Percentiles rank a stretch among this genome's conserved stretches.
These are phyloP conservation scores for Magnusiomyces fungicola DNA, from an alignment of 1,139 yeast species.

Conservation along the genomic window DNA sequence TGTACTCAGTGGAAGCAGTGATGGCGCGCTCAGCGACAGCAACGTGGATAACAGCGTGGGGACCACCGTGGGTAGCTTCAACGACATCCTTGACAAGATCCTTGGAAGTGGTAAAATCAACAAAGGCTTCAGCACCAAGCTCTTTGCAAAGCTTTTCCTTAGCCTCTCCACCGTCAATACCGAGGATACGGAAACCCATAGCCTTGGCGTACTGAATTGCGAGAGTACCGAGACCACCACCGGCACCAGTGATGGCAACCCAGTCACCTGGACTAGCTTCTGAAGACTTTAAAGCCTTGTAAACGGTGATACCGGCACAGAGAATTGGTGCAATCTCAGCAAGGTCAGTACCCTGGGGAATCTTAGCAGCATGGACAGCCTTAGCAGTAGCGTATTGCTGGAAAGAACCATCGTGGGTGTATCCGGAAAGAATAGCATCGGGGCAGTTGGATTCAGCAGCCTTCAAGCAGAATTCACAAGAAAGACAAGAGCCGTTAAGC, in stretches of 20 bases:
- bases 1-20: slow-evolving; percentile 58
- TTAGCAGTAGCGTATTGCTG: slow-evolving; percentile 83
- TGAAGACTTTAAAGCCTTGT: slow-evolving; percentile 73
- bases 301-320: slow-evolving; percentile 81
- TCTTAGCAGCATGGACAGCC: slow-evolving; percentile 76
- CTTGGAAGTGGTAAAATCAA: slow-evolving; percentile 48
- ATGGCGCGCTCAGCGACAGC: slow-evolving; percentile 73
- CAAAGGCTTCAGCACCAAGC: slow-evolving; percentile 63
- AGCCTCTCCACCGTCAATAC: slow-evolving; percentile 66
- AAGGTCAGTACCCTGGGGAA: slow-evolving; percentile 63
- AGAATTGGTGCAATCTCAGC: slow-evolving; percentile 68
- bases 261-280: slow-evolving; percentile 62
- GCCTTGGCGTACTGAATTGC: slow-evolving; percentile 79
- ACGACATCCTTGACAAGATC: slow-evolving; percentile 46
- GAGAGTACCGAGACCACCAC: slow-evolving; percentile 77
- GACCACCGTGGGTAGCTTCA: slow-evolving; percentile 62
- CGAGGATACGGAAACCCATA: slow-evolving; percentile 71
- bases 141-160: slow-evolving; percentile 49
- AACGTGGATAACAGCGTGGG: slow-evolving; percentile 74
- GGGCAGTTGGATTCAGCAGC: slow-evolving; percentile 66
- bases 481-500: slow-evolving; percentile 64
- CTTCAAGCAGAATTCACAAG: slow-evolving; percentile 65
- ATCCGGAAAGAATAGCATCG: slow-evolving; percentile 63
- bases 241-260: slow-evolving; percentile 79
- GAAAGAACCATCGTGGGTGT: slow-evolving; percentile 76